These are phyloP conservation scores for Sicyos baderoa DNA, from an alignment of 306 rosid genomes.

Conservation along the genomic window DNA sequence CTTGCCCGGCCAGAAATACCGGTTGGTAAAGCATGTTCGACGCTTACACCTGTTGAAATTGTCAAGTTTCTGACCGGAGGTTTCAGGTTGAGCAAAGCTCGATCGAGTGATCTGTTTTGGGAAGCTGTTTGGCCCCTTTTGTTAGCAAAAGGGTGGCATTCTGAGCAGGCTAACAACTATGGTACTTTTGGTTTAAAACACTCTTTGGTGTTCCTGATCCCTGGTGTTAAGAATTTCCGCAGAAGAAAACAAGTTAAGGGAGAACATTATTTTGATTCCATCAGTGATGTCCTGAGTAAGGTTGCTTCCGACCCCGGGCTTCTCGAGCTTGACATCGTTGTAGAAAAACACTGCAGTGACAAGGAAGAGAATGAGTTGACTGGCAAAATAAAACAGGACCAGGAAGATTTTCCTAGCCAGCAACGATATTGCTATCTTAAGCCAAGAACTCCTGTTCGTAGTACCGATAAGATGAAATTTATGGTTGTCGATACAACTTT, in stretches of 20 bases:
- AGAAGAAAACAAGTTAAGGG: slow-evolving; percentile 71
- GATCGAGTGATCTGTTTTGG: slow-evolving; percentile 88
- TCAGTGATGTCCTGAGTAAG: slow-evolving; percentile 61
- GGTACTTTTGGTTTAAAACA: slow-evolving; percentile 41
- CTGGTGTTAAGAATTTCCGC: slow-evolving; percentile 72
- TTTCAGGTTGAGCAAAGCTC: slow-evolving; percentile 84
- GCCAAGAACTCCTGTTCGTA: slow-evolving; percentile 51
- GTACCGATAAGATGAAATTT: slow-evolving; percentile 47
- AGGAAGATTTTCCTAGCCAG: slow-evolving; percentile 38
- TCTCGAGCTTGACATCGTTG: slow-evolving; percentile 53
- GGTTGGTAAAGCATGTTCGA: slow-evolving; percentile 67
- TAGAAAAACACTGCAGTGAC: slow-evolving; percentile 42
- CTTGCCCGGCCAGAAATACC: slow-evolving; percentile 77
- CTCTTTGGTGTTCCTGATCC: slow-evolving; percentile 71
- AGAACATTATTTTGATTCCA: slow-evolving; percentile 65
- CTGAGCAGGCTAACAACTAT: slow-evolving; percentile 67
- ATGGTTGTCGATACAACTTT: slow-evolving; percentile 85
- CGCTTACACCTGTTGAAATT: slow-evolving; percentile 59
- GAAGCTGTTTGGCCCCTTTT: slow-evolving; percentile 99
- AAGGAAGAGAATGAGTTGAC: slow-evolving; percentile 28
- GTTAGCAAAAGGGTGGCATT: slow-evolving; percentile 95
- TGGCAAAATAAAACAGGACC: slow-evolving; percentile 7
- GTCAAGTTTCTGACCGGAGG: slow-evolving; percentile 66
- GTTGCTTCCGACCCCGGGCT: slow-evolving; percentile 83
- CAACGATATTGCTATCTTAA: slow-evolving; percentile 77